phyloP scores from a whole-genome alignment of 1,284 basidiomycete genomes.

The Inonotus obliquus region DNA sequence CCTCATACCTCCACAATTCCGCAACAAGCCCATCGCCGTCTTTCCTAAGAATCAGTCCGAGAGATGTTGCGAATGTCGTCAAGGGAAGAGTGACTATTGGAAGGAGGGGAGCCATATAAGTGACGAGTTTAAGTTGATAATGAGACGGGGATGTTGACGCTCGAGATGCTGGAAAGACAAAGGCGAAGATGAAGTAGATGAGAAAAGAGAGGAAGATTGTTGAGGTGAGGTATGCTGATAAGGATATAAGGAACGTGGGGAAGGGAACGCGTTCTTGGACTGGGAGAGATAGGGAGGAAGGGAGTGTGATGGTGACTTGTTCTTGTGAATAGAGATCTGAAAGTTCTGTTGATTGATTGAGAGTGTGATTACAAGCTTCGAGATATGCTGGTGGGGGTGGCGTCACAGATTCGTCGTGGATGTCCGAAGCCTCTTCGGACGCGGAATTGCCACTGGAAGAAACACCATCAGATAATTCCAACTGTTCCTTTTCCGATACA shows the following conservation, averaged over 20 bases:
- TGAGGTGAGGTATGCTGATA: background rate
- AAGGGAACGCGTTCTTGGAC: background rate
- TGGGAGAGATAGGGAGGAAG: background rate
- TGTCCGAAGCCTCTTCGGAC: background rate
- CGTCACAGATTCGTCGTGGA: no score
- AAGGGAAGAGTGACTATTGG: conserved; percentile 11
- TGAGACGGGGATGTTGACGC: background rate
- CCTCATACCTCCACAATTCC: conserved; percentile 8
- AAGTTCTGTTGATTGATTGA: no score
- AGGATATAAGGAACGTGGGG: background rate
- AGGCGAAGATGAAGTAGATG: background rate
- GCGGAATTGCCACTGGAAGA: background rate
- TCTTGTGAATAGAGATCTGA: background rate
- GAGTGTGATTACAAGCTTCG: no score
- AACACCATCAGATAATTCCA: background rate
- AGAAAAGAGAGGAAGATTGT: background rate
- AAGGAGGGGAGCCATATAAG: conserved; percentile 6
- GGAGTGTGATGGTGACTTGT: background rate
- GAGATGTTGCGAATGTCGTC: background rate
- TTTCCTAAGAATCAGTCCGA: background rate
- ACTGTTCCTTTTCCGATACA: background rate
- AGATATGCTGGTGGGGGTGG: background rate
- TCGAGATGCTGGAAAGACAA: background rate
- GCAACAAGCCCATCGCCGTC: background rate
- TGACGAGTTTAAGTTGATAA: background rate